These are phyloP conservation scores for Starmera amethionina DNA, from an alignment of 805 yeast species.

Conservation along the genomic window DNA sequence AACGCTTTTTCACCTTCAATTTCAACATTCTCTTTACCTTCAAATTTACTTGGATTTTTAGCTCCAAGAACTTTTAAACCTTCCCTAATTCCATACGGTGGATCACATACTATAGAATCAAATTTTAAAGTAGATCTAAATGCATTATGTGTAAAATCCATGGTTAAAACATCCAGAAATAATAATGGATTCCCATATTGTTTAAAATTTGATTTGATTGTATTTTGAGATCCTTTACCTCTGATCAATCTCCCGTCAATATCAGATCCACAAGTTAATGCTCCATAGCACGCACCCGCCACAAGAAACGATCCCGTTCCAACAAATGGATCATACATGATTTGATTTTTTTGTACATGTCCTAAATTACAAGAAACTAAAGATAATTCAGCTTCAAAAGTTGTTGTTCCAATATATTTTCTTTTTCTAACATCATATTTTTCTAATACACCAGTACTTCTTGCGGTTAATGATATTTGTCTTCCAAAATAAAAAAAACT, in stretches of 20 bases:
- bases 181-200: slow-evolving; percentile 53
- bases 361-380: slow-evolving; percentile 82
- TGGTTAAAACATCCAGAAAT: slow-evolving; percentile 69
- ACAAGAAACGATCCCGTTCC: slow-evolving; percentile 94
- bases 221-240: slow-evolving; percentile 49
- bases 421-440: slow-evolving; percentile 73
- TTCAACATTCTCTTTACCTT: slow-evolving; percentile 62
- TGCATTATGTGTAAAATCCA: slow-evolving; percentile 94
- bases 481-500: slow-evolving; percentile 65
- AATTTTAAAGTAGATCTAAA: slow-evolving; percentile 50
- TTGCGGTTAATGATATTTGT: slow-evolving; percentile 49
- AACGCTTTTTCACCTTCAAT: slow-evolving; percentile 76
- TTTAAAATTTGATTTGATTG: slow-evolving; percentile 56
- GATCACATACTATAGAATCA: slow-evolving; percentile 88
- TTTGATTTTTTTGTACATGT: slow-evolving; percentile 51
- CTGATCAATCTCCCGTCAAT: slow-evolving; percentile 74
- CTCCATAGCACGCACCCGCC: slow-evolving; percentile 81
- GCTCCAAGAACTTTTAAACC: slow-evolving; percentile 92
- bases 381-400: slow-evolving; percentile 91
- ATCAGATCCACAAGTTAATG: slow-evolving; percentile 76
- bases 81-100: slow-evolving; percentile 96
- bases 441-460: slow-evolving; percentile 60
- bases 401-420: slow-evolving; percentile 89
- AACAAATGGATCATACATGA: slow-evolving; percentile 89
- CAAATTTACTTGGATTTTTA: slow-evolving; percentile 53